phyloP scores from a whole-genome alignment of 2,329 filamentous ascomycete species.

The Paracamarosporium sp. region DNA sequence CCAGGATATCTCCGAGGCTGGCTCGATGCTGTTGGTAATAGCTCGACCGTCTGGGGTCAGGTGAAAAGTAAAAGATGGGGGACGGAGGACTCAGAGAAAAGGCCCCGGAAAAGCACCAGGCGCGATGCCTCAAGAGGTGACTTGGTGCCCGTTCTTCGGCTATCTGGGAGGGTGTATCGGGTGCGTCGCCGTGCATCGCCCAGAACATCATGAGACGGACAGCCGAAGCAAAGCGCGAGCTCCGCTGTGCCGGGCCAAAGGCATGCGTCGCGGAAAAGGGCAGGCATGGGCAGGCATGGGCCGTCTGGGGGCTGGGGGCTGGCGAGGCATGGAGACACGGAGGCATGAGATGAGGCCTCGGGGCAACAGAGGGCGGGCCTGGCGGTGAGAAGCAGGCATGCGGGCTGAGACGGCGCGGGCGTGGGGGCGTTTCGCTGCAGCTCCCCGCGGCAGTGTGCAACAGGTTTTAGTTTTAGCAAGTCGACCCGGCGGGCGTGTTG shows the following conservation, averaged over 20 bases:
- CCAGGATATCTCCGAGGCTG: background rate
- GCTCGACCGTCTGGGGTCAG: background rate
- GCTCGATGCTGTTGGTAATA: background rate
- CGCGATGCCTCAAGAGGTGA: conserved; percentile 1
- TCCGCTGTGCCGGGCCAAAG: conserved; percentile 27
- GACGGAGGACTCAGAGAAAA: background rate
- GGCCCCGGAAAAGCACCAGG: background rate
- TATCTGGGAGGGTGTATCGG: conserved; percentile 5
- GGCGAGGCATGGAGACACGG: conserved; percentile 6
- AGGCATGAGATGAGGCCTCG: background rate
- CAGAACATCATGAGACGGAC: conserved; percentile 1
- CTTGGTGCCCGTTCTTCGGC: conserved; percentile 16
- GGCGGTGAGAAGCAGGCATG: conserved; percentile 13
- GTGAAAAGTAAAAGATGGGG: background rate
- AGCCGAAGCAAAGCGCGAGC: conserved; percentile 38
- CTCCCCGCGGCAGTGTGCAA: conserved; percentile 13
- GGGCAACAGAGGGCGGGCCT: background rate
- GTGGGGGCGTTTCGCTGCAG: background rate
- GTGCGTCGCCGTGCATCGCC: background rate
- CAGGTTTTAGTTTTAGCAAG: conserved; percentile 22
- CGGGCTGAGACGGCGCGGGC: background rate
- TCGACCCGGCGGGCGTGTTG: background rate
- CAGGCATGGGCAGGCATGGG: conserved; percentile 13
- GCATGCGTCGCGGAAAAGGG: conserved; percentile 21
- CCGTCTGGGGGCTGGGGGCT: no score